A percentile compares a stretch with the other conserved stretches of the same genome.
These are phyloP conservation scores for Trichoderma virens DNA, from an alignment of 495 filamentous ascomycete genomes.

Conservation along the genomic window DNA sequence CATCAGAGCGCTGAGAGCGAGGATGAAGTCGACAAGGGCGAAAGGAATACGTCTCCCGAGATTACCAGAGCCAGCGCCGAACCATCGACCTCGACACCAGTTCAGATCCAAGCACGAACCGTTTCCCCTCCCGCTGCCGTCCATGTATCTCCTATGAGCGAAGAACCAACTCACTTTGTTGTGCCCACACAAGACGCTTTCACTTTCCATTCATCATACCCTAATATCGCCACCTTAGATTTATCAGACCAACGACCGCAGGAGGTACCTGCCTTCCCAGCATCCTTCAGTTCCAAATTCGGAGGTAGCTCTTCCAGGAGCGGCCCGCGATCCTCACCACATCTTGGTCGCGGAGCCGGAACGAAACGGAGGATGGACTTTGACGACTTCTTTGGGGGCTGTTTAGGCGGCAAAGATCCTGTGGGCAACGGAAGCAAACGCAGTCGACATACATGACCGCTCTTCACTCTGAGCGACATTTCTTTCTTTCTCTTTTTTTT, in stretches of 20 bases:
- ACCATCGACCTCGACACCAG: constrained; percentile 32
- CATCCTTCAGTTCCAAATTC: constrained; percentile 40
- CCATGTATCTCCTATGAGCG: constrained; percentile 21
- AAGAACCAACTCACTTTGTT: constrained; percentile 12
- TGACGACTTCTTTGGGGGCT: constrained; percentile 70
- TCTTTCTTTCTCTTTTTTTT: background rate
- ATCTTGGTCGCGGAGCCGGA: constrained; percentile 52
- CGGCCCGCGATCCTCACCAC: constrained; percentile 34
- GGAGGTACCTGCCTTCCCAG: constrained; percentile 34
- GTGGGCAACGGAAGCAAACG: constrained; percentile 63
- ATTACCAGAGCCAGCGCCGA: constrained; percentile 39
- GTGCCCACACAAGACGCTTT: constrained; percentile 47
- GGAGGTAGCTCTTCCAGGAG: constrained; percentile 21
- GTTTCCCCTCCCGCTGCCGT: constrained; percentile 19
- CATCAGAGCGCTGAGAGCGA: constrained; percentile 48
- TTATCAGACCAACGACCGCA: constrained; percentile 35
- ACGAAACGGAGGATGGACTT: constrained; percentile 73
- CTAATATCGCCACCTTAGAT: constrained; percentile 47
- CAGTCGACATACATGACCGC: constrained; percentile 53
- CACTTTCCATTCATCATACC: constrained; percentile 64
- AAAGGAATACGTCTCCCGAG: constrained; percentile 53
- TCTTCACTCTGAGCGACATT: background rate
- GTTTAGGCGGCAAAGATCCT: constrained; percentile 50
- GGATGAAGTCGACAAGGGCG: constrained; percentile 57
- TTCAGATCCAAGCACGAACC: constrained; percentile 16